Evolutionary conservation across 2,329 filamentous ascomycete species (phyloP).

Genomic region (Aspergillus chevalieri): DNA sequence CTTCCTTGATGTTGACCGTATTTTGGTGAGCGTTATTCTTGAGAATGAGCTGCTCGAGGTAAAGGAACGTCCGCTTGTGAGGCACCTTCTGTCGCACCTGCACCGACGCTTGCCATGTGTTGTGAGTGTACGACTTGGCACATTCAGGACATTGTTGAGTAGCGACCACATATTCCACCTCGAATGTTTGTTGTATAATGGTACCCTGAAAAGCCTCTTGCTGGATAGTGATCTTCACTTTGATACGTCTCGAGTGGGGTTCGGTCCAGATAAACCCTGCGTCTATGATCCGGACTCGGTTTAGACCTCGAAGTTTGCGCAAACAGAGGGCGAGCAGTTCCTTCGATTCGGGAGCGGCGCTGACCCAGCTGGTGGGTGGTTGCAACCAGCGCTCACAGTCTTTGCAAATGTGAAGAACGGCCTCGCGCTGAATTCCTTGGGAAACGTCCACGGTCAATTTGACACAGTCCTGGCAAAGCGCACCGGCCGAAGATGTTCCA

Average conservation of each 20-base stretch:
- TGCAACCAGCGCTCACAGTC: slow-evolving; percentile 93
- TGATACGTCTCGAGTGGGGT: slow-evolving; percentile 85
- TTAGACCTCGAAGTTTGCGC: slow-evolving; percentile 75
- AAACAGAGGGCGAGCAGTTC: slow-evolving; percentile 90
- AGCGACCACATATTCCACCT: slow-evolving; percentile 85
- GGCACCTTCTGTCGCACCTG: slow-evolving; percentile 96
- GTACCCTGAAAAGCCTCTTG: slow-evolving; percentile 60
- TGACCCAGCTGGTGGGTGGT: slow-evolving; percentile 79
- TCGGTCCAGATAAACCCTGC: slow-evolving; percentile 98
- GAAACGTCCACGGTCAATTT: slow-evolving; percentile 93
- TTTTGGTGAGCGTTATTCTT: slow-evolving; percentile 89
- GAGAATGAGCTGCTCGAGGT: slow-evolving; percentile 88
- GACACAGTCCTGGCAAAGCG: slow-evolving; percentile 92
- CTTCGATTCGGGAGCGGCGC: slow-evolving; percentile 77
- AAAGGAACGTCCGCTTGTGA: slow-evolving; percentile 82
- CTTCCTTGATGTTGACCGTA: slow-evolving; percentile 97
- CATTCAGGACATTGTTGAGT: slow-evolving; percentile 94
- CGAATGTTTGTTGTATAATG: slow-evolving; percentile 85
- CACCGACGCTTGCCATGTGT: slow-evolving; percentile 88
- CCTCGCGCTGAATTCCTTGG: slow-evolving; percentile 83
- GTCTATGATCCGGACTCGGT: slow-evolving; percentile 90
- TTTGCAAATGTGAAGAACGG: slow-evolving; percentile 80
- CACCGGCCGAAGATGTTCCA: slow-evolving; percentile 76
- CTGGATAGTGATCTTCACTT: slow-evolving; percentile 93
- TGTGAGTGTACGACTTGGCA: slow-evolving; percentile 90